Conservation (phyloP, 371 early-diverging fungal genomes). For the Lichtheimia ramosa region DNA sequence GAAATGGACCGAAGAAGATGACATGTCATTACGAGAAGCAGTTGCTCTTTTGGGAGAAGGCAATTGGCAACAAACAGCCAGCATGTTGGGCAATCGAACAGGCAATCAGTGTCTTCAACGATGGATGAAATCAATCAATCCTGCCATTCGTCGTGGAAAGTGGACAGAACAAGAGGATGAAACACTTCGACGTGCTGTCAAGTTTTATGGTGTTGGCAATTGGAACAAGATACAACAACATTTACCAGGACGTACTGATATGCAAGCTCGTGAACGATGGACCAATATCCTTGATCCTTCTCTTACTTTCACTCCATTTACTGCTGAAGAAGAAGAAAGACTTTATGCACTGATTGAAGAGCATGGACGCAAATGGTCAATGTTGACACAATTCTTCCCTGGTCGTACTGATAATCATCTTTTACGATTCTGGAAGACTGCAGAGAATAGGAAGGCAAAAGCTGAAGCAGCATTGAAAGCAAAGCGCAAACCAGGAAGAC, state of each 20-base stretch:
- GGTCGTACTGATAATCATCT: slow-evolving; percentile 40
- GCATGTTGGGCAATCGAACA: slow-evolving; percentile 66
- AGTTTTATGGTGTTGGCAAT: slow-evolving; percentile 66
- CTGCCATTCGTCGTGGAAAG: slow-evolving; percentile 70
- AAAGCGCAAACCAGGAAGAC: too few relatives aligned
- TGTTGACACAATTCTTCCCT: slow-evolving; percentile 24
- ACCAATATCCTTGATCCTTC: slow-evolving; percentile 70
- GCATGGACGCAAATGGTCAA: slow-evolving; percentile 35
- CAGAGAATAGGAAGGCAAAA: background rate
- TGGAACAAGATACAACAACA: slow-evolving; percentile 77
- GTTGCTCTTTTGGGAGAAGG: slow-evolving; percentile 64
- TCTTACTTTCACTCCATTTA: slow-evolving; percentile 57
- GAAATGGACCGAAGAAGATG: slow-evolving; percentile 69
- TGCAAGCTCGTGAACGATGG: slow-evolving; percentile 88
- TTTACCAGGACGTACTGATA: slow-evolving; percentile 80
- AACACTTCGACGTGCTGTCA: slow-evolving; percentile 64
- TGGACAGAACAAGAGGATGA: slow-evolving; percentile 81
- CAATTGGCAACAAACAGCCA: slow-evolving; percentile 71
- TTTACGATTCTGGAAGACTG: slow-evolving; percentile 15
- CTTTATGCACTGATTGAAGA: slow-evolving; percentile 16
- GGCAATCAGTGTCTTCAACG: slow-evolving; percentile 85
- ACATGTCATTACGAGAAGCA: slow-evolving; percentile 52
- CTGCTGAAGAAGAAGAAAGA: slow-evolving; percentile 43
- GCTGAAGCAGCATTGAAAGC: too few relatives aligned
- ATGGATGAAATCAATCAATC: slow-evolving; percentile 77